phyloP scores from a whole-genome alignment of 441 rosid species.

The Aquilaria agallochum region DNA sequence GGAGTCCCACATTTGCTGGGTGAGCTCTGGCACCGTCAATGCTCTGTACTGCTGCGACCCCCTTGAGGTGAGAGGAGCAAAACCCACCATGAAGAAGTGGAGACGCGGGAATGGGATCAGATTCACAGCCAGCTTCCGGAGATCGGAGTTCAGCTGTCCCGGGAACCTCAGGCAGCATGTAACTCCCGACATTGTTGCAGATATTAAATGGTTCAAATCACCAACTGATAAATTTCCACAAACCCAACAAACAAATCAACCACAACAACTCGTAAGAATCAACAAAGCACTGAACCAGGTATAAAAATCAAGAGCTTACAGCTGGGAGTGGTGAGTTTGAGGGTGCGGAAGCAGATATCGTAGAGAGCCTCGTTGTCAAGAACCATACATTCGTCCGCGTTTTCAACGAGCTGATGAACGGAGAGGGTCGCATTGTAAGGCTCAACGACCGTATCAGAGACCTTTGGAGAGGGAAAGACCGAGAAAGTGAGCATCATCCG shows the following conservation, averaged over 20 bases:
- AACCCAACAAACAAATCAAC: not conserved
- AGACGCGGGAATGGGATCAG: constrained; percentile 70
- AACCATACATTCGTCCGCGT: constrained; percentile 65
- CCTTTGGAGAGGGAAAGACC: constrained; percentile 62
- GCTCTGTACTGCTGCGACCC: constrained; percentile 62
- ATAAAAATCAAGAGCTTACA: constrained; percentile 30
- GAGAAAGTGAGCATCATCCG: constrained; percentile 72
- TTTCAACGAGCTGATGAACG: constrained; percentile 62
- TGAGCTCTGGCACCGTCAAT: constrained; percentile 59
- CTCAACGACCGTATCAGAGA: constrained; percentile 63
- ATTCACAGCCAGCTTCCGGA: constrained; percentile 66
- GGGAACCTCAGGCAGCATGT: constrained; percentile 71
- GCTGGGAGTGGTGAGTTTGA: constrained; percentile 64
- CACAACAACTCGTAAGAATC: not conserved
- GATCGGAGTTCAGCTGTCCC: constrained; percentile 68
- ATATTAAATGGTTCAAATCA: constrained; percentile 62
- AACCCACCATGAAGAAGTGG: constrained; percentile 76
- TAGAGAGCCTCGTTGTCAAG: constrained; percentile 64
- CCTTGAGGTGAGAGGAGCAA: constrained; percentile 57
- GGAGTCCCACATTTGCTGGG: constrained; percentile 77
- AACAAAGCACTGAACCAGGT: too few relatives aligned
- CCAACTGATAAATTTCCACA: constrained; percentile 38
- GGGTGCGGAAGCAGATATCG: constrained; percentile 60
- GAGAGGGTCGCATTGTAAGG: constrained; percentile 64
- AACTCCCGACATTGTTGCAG: constrained; percentile 71